Evolutionary conservation across 768 basidiomycete genomes (phyloP), one percentile per base, ranked within the genome.

Genomic region (Tylopilus sp.): DNA sequence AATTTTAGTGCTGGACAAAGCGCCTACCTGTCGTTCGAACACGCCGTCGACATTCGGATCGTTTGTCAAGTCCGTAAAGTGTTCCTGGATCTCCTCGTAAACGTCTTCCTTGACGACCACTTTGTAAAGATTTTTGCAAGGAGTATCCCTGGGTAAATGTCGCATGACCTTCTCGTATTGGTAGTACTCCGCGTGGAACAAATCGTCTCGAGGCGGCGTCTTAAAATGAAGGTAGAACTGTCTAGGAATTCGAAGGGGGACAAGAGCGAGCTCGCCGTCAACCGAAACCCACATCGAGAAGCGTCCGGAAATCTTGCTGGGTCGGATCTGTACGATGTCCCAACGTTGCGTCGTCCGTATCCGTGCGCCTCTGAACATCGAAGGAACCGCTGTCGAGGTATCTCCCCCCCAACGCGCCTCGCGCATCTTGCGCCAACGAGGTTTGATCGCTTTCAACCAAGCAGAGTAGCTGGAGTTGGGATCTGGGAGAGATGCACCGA

Each of bases 21-120:
- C 3, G 57, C 75, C 39, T 57, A 93, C 91, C 79, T 98, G 94
- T 18, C 86, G 77, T 71, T 99, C 97, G 61, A 86, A 99, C 4
- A 97, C 88, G 1, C 92, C 93, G 59, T 98, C 93, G 9, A 98
- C 91, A 62, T 90, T 92, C 0, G 95, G 91, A 61, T 95, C 90
- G 63, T 97, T 97, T 52, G 83, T 91, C 44, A 98, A 75, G 64
- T 94, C 86, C 17, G 92, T 85, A 63, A 98, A 98, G 65, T 97
- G 91, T 50, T 91, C 87, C 59, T 91, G 86, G 26, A 86, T 89
- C 26, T 88, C 82, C 26, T 86, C 76, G 69, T 89, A 99, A 15
- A 86, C 71, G 6, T 88, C 85, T 65, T 98, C 97, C 28, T 85
- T 79, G 21, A 94, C 91, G 11, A 79, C 73, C 23, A 98, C 73